These are phyloP conservation scores for Juglanconis oblonga DNA, from an alignment of 2,329 filamentous ascomycete genomes.

Conservation along the genomic window DNA sequence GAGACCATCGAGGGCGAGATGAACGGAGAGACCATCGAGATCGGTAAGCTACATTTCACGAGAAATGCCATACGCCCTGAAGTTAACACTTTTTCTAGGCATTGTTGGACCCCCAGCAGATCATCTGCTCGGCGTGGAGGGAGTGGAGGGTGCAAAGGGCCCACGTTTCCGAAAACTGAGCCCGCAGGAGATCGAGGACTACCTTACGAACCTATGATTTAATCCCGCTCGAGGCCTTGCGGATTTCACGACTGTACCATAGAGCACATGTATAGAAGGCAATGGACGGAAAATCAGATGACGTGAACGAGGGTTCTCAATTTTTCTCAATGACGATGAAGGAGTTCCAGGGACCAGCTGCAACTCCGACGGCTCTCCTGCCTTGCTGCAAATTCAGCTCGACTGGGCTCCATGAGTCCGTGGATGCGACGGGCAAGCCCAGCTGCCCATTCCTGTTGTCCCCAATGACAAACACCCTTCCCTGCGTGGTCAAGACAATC, in stretches of 20 bases:
- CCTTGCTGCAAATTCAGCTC: conserved; percentile 25
- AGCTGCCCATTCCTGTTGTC: conserved; percentile 59
- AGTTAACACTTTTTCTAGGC: conserved; percentile 46
- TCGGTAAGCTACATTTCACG: conserved; percentile 60
- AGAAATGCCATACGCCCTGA: background rate
- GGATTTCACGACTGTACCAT: conserved; percentile 34
- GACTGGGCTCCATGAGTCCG: conserved; percentile 34
- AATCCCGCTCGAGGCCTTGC: conserved; percentile 21
- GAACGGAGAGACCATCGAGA: conserved; percentile 98
- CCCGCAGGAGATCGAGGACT: conserved; percentile 98
- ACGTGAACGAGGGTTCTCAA: conserved; percentile 6
- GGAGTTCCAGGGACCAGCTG: conserved; percentile 47
- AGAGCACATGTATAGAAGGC: conserved; percentile 33
- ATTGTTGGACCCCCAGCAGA: conserved; percentile 95
- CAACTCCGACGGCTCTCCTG: conserved; percentile 37
- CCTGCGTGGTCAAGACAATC: conserved; percentile 49
- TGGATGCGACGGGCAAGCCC: conserved; percentile 36
- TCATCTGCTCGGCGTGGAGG: conserved; percentile 86
- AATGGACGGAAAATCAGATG: conserved; percentile 19
- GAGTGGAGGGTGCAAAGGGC: conserved; percentile 78
- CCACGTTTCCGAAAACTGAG: conserved; percentile 92
- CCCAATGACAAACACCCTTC: conserved; percentile 53
- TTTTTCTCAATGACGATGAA: conserved; percentile 40
- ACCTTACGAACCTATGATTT: conserved; percentile 90
- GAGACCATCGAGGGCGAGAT: conserved; percentile 99